Evolutionary conservation across 2,329 filamentous ascomycete species (phyloP), one percentile per base, ranked within the genome.

Genomic region (Ophiosphaerella narmari): DNA sequence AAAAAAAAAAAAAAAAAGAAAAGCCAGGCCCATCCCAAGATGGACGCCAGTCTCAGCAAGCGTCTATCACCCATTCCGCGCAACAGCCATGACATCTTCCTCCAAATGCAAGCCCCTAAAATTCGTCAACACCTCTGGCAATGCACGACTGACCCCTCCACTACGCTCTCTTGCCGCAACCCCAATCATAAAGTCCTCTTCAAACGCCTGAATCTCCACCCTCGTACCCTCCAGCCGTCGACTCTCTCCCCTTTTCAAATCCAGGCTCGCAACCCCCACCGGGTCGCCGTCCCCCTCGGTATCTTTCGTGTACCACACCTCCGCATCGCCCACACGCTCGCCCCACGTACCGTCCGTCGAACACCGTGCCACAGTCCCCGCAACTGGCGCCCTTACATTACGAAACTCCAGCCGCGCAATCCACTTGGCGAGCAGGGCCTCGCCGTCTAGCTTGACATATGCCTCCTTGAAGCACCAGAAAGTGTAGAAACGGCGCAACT

Each of bases 371-470:
- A 70, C 69, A 0, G 68, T 71, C 2, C 75, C 78, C 0, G 75
- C 65, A 13, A 57, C 68, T 7, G 62, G 62, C 41, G 86, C 81
- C 43, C 78, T 75, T 44, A 90, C 87, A 41, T 79, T 75, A 50
- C 79, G 76, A 66, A 93, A 90, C 62, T 91, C 86, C 7, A 92
- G 75, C 42, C 88, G 82, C 43, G 76, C 77, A 41, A 93, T 77
- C 89, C 89, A 93, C 4, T 78, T 77, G 0, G 89, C 89, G 7
- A 91, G 77, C 50, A 93, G 77, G 0, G 88, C 89, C 63, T 92
- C 88, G 23, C 89, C 89, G 26, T 88, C 89, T 76, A 93, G 85
- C 81, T 92, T 93, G 72, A 92, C 86, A 68, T 90, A 92, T 1
- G 88, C 86, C 75, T 93, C 89, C 61, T 90, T 86, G 70, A 90